Evolutionary conservation across 1,284 basidiomycete species (phyloP).

Genomic region (Sanghuangporus weigelae): DNA sequence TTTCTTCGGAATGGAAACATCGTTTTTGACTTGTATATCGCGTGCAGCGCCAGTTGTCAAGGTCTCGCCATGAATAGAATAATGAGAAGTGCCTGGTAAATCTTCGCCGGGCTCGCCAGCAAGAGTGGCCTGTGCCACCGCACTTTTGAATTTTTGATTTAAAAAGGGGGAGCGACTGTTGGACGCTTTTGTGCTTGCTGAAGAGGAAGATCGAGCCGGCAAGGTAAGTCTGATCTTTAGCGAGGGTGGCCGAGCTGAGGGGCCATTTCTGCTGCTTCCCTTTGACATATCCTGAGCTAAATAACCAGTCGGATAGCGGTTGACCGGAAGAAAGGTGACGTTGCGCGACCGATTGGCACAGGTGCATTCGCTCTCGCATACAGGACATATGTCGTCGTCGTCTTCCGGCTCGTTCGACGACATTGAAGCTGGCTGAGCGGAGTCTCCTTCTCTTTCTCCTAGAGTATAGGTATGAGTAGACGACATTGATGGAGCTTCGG

Average conservation of each 20-base stretch:
- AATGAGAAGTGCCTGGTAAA: constrained; percentile 11
- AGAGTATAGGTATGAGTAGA: constrained; percentile 62
- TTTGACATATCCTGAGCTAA: constrained; percentile 22
- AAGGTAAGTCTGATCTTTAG: constrained; percentile 76
- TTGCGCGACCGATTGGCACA: constrained; percentile 45
- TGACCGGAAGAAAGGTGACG: constrained; percentile 26
- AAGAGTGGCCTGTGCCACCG: constrained; percentile 18
- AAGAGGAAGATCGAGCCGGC: constrained; percentile 27
- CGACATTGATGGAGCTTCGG: constrained; percentile 58
- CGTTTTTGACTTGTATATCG: constrained; percentile 11
- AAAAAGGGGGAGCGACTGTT: constrained; percentile 23
- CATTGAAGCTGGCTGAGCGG: constrained; percentile 21
- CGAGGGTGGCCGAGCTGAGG: constrained; percentile 27
- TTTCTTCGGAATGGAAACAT: constrained; percentile 36
- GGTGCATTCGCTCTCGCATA: constrained; percentile 82
- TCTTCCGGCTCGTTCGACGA: constrained; percentile 48
- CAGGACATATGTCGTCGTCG: constrained; percentile 78
- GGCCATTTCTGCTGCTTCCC: constrained; percentile 19
- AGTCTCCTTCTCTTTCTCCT: constrained; percentile 35
- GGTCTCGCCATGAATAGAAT: constrained; percentile 13
- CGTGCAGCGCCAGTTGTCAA: constrained; percentile 8
- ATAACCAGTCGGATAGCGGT: constrained; percentile 23
- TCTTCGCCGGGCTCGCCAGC: constrained; percentile 19
- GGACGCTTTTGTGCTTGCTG: constrained; percentile 8
- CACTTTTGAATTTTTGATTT: constrained; percentile 22